These are phyloP conservation scores for Vitis rupestris DNA, from an alignment of 164 flowering plant genomes.

Conservation along the genomic window DNA sequence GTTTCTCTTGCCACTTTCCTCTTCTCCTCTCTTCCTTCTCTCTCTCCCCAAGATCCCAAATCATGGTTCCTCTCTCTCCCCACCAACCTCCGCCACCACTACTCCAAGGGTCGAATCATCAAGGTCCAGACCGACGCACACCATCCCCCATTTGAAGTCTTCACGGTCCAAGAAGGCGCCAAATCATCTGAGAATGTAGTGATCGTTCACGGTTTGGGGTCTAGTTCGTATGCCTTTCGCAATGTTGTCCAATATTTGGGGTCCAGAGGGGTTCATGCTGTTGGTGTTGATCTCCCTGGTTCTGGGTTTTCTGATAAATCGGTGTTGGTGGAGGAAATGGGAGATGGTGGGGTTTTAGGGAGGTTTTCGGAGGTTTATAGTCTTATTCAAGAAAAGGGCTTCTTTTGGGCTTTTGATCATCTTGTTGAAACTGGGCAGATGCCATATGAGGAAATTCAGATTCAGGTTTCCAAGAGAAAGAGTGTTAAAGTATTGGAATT, in stretches of 20 bases:
- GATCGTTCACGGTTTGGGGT: conserved; percentile 76
- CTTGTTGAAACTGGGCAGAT: conserved; percentile 76
- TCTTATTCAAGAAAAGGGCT: conserved; percentile 75
- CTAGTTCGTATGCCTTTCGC: conserved; percentile 68
- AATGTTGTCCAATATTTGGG: conserved; percentile 40
- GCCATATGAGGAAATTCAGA: conserved; percentile 54
- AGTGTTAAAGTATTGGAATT: conserved; percentile 43
- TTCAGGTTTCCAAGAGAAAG: conserved; percentile 31
- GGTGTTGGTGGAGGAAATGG: conserved; percentile 32
- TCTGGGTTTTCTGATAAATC: conserved; percentile 84
- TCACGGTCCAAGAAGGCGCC: conserved; percentile 53
- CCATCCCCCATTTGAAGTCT: conserved; percentile 56
- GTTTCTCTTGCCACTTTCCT: conserved; percentile 59
- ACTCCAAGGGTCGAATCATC: conserved; percentile 67
- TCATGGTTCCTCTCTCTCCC: conserved; percentile 78
- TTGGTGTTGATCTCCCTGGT: conserved; percentile 86
- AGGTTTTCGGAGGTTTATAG: conserved; percentile 52
- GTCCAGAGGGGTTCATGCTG: conserved; percentile 49
- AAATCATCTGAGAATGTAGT: conserved; percentile 48
- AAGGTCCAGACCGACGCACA: conserved; percentile 60
- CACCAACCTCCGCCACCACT: conserved; percentile 55
- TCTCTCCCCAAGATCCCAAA: conserved; percentile 59
- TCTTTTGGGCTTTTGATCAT: conserved; percentile 94
- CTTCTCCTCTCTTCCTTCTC: conserved; percentile 37
- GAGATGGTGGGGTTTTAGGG: conserved; percentile 42